Conservation (phyloP, 2,329 filamentous ascomycete genomes). For the Blastomyces emzantsi region DNA sequence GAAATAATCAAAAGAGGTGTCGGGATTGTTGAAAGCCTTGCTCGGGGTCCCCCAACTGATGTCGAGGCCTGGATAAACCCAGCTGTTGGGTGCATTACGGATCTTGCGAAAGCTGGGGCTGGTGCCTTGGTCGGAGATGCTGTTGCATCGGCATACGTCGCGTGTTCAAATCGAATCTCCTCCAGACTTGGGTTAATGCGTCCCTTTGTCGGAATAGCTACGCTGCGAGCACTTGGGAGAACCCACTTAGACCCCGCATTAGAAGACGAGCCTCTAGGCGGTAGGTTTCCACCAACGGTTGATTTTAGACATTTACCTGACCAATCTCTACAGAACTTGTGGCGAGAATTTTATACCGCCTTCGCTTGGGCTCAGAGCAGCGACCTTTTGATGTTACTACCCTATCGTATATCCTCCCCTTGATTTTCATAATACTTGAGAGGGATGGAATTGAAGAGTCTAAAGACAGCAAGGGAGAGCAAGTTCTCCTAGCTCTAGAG, state of each 20-base stretch:
- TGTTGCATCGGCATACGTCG: slow-evolving; percentile 68
- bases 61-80: slow-evolving; percentile 79
- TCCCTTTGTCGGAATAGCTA: slow-evolving; percentile 79
- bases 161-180: slow-evolving; percentile 67
- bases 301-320: slow-evolving; percentile 11
- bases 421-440: slow-evolving; percentile 69
- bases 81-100: slow-evolving; percentile 62
- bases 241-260: slow-evolving; percentile 63
- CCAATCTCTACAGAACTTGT: slow-evolving; percentile 48
- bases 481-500: slow-evolving; percentile 80
- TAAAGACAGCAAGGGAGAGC: slow-evolving; percentile 68
- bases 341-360: slow-evolving; percentile 79
- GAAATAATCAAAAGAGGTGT: slow-evolving; percentile 70
- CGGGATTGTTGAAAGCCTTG: slow-evolving; percentile 73
- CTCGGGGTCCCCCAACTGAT: slow-evolving; percentile 80
- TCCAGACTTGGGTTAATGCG: slow-evolving; percentile 65
- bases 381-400: slow-evolving; percentile 86
- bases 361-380: slow-evolving; percentile 86
- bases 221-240: slow-evolving; percentile 67
- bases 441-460: slow-evolving; percentile 63
- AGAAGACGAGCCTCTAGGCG: slow-evolving; percentile 70
- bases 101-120: slow-evolving; percentile 65
- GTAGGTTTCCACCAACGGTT: slow-evolving; percentile 26
- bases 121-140: slow-evolving; percentile 71
- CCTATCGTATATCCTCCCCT: slow-evolving; percentile 74